Evolutionary conservation across 805 yeast genomes (phyloP), one percentile per base, ranked within the genome.

Genomic region (Monosporozyma unispora): DNA sequence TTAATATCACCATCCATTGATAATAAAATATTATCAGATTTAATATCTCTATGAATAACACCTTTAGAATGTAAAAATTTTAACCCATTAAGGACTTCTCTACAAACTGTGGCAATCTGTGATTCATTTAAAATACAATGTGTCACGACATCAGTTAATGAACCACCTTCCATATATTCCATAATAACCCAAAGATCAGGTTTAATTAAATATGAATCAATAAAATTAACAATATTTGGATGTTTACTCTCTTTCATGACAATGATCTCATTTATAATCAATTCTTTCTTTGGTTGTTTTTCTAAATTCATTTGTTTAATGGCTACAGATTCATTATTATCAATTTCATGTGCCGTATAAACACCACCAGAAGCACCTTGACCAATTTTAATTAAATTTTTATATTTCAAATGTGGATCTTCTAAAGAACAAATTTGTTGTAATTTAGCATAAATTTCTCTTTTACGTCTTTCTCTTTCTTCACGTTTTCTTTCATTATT

Each of bases 151-250:
- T 93, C 99, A 0, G 99, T 91, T 57, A 93, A 73, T 0, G 95
- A 84, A 2, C 99, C 99, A 53, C 99, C 99, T 66, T 93, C 97
- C 99, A 93, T 93, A 64, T 87, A 93, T 68, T 93, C 99, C 99
- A 93, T 93, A 19, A 93, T 81, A 9, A 93, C 98, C 99, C 99
- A 93, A 49, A 93, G 73, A 57, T 84, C 89, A 43, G 86, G 87
- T 51, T 79, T 81, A 50, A 86, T 70, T 48, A 86, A 64, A 64
- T 82, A 93, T 0, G 96, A 81, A 61, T 91, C 96, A 52, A 91
- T 80, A 64, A 87, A 93, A 66, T 93, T 93, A 51, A 93, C 99
- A 68, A 93, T 93, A 63, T 93, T 93, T 46, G 80, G 80, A 65
- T 93, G 99, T 58, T 79, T 81, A 48, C 89, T 79, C 23, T 89